Evolutionary conservation across 306 rosid species (phyloP).

Genomic region (Vigna nakashimae): DNA sequence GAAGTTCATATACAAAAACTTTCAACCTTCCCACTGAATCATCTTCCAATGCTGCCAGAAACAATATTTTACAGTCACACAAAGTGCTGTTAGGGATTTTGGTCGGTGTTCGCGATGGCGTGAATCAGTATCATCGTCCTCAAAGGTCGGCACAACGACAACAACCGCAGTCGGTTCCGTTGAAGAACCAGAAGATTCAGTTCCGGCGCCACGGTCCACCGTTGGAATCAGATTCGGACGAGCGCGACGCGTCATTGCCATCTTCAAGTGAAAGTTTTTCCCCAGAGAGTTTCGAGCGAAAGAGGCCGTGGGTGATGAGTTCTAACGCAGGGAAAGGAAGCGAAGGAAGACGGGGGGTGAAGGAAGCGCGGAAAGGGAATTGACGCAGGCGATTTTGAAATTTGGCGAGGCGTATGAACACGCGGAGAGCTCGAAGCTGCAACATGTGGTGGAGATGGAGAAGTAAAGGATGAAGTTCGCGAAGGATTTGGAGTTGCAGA

Average conservation of each 20-base stretch:
- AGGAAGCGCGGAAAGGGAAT: conserved; percentile 74
- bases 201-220: conserved; percentile 48
- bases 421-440: conserved; percentile 83
- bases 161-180: conserved; percentile 10
- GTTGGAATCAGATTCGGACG: conserved; percentile 49
- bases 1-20: no score
- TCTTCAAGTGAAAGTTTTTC: conserved; percentile 75
- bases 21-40: no score
- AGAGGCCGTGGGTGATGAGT: conserved; percentile 56
- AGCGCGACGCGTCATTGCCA: conserved; percentile 60
- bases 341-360: conserved; percentile 35
- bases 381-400: conserved; percentile 82
- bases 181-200: conserved; percentile 59
- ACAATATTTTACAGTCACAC: conserved; percentile 43
- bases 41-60: conserved; percentile 19
- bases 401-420: conserved; percentile 96
- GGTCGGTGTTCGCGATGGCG: conserved; percentile 56
- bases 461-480: conserved; percentile 93
- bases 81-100: conserved; percentile 78
- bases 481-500: conserved; percentile 90
- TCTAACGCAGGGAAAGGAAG: conserved; percentile 43
- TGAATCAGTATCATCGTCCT: conserved; percentile 47
- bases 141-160: conserved; percentile 42
- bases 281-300: conserved; percentile 56
- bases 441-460: conserved; percentile 97